Conservation (phyloP, 108 stramenopile species). For the Epithemia pelagica region DNA sequence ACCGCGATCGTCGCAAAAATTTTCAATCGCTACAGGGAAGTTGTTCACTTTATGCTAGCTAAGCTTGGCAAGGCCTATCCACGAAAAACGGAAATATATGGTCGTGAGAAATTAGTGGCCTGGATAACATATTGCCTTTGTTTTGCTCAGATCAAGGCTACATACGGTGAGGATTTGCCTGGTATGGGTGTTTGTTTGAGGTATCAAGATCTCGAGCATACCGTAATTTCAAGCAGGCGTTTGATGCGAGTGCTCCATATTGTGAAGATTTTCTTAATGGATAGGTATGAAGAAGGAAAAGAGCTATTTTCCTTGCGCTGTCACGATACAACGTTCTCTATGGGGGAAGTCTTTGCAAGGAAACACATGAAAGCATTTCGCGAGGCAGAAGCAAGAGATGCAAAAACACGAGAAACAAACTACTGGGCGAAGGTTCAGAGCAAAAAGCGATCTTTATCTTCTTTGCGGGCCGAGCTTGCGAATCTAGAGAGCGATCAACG, state of each 20-base stretch:
- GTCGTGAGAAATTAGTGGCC: neutral
- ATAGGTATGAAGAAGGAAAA: neutral
- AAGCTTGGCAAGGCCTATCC: neutral
- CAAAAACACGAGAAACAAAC: neutral
- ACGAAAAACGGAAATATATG: neutral
- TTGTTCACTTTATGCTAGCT: too few relatives aligned
- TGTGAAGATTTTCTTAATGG: neutral
- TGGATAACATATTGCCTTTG: neutral
- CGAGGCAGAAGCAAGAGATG: neutral
- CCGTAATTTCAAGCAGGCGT: neutral
- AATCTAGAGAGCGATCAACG: too few relatives aligned
- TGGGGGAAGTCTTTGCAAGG: neutral
- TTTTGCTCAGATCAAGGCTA: neutral
- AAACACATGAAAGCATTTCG: neutral
- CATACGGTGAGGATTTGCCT: neutral
- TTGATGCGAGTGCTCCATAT: neutral
- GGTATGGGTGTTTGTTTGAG: neutral
- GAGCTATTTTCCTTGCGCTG: neutral
- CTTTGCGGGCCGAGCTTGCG: neutral
- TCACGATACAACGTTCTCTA: neutral
- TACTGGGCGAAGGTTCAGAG: neutral
- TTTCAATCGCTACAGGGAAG: too few relatives aligned
- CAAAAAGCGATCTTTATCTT: neutral
- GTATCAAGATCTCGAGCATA: neutral
- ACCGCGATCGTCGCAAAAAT: too few relatives aligned